Percentiles rank a stretch among this genome's conserved stretches.
Evolutionary conservation across 2,329 filamentous ascomycete species (phyloP).

Genomic region (Magnaporthiopsis rhizophila): DNA sequence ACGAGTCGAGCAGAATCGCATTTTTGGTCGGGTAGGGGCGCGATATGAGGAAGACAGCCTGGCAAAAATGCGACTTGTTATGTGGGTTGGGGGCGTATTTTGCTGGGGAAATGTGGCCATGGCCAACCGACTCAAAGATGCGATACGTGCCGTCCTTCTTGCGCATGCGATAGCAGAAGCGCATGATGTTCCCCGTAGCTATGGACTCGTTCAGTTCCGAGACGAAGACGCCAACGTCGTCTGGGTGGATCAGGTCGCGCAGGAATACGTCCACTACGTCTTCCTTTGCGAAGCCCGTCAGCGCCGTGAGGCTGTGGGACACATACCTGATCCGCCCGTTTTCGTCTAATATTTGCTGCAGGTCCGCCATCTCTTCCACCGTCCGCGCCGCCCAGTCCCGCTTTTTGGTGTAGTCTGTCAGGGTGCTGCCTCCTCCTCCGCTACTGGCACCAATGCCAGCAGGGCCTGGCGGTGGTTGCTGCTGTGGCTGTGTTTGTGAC

Average conservation of each 20-base stretch:
- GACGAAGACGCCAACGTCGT: conserved; percentile 74
- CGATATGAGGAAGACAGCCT: conserved; percentile 90
- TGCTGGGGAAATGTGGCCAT: conserved; percentile 75
- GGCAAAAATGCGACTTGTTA: conserved; percentile 64
- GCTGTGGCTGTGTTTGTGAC: not conserved
- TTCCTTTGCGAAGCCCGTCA: conserved; percentile 67
- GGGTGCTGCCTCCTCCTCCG: conserved; percentile 26
- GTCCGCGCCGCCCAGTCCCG: conserved; percentile 81
- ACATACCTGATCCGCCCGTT: conserved; percentile 78
- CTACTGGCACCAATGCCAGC: not conserved
- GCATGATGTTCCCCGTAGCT: conserved; percentile 67
- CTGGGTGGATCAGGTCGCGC: conserved; percentile 74
- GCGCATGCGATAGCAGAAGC: conserved; percentile 75
- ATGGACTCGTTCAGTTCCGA: conserved; percentile 86
- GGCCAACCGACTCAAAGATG: conserved; percentile 88
- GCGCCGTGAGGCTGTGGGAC: conserved; percentile 65
- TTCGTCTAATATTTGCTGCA: conserved; percentile 78
- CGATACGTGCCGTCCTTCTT: conserved; percentile 62
- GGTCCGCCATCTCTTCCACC: conserved; percentile 81
- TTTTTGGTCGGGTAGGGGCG: conserved; percentile 86
- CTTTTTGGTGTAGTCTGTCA: conserved; percentile 53
- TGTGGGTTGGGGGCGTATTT: conserved; percentile 54
- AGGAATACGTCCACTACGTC: conserved; percentile 71
- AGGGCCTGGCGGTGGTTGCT: not conserved
- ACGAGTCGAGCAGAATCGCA: conserved; percentile 77